Conservation (phyloP, 805 yeast species). For the Starmerella scarabaei region DNA sequence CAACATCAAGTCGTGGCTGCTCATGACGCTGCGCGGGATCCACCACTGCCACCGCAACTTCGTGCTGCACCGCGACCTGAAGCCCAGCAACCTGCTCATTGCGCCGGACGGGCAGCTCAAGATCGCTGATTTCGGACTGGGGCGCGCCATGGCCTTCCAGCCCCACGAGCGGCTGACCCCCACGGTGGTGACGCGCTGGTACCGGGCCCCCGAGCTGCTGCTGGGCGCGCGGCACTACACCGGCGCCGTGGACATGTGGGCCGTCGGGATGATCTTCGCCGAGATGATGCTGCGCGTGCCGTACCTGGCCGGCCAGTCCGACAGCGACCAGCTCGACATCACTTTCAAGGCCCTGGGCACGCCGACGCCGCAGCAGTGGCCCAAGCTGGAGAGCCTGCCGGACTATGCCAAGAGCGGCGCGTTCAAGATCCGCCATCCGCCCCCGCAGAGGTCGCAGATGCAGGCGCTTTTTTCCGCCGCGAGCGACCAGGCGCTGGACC, state of each 20-base stretch:
- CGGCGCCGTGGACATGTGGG: constrained; percentile 87
- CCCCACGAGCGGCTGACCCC: constrained; percentile 64
- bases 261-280: constrained; percentile 91
- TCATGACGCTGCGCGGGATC: constrained; percentile 88
- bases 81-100: constrained; percentile 78
- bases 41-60: constrained; percentile 91
- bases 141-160: constrained; percentile 59
- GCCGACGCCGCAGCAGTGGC: constrained; percentile 87
- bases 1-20: constrained; percentile 84
- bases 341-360: constrained; percentile 94
- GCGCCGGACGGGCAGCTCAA: constrained; percentile 82
- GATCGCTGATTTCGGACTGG: constrained; percentile 95
- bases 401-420: constrained; percentile 34
- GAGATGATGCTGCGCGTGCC: constrained; percentile 93
- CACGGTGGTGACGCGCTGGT: constrained; percentile 96
- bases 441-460: constrained; percentile 67
- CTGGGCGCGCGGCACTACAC: constrained; percentile 85
- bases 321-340: constrained; percentile 78
- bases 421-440: constrained; percentile 47
- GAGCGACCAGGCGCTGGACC: constrained; percentile 65
- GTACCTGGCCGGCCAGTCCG: constrained; percentile 85
- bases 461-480: constrained; percentile 83
- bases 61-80: constrained; percentile 82
- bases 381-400: constrained; percentile 70
- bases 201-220: constrained; percentile 86